These are phyloP conservation scores for Fusarium nelsonii DNA, from an alignment of 2,329 filamentous ascomycete genomes.

Conservation along the genomic window DNA sequence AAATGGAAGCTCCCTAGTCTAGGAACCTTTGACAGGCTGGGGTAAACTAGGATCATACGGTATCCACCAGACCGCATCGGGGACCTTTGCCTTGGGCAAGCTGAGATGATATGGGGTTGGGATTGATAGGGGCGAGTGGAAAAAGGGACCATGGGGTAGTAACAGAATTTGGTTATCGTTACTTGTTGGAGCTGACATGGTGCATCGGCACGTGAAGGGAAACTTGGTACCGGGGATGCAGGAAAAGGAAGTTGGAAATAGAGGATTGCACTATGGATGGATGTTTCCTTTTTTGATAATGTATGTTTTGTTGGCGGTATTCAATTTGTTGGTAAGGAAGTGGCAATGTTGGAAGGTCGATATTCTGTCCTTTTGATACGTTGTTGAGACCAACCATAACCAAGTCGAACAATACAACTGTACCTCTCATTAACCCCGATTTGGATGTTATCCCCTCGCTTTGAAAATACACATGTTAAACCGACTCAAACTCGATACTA, in stretches of 20 bases:
- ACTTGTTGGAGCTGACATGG: not conserved
- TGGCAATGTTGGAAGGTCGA: not conserved
- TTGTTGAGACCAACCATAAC: too few relatives aligned
- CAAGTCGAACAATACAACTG: not conserved
- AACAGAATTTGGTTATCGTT: not conserved
- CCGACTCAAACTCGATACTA: not conserved
- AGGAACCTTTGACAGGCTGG: constrained; percentile 39
- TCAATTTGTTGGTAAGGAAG: not conserved
- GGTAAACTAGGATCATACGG: constrained; percentile 5
- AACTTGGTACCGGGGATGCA: not conserved
- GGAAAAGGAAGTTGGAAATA: not conserved
- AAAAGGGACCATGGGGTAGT: not conserved
- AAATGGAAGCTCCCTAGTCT: constrained; percentile 32
- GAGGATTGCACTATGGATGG: not conserved
- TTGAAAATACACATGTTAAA: accelerated
- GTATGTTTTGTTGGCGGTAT: too few relatives aligned
- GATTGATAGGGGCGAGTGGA: constrained; percentile 14
- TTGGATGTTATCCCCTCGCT: accelerated
- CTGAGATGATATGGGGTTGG: not conserved
- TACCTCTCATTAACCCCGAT: too few relatives aligned
- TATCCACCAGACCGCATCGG: not conserved
- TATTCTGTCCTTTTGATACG: not conserved
- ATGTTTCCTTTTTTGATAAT: not conserved
- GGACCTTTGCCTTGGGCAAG: not conserved
- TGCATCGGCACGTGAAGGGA: not conserved